Base-by-base conservation (phyloP, 768 basidiomycete genomes). In the Xerocomellus dryophilus region DNA sequence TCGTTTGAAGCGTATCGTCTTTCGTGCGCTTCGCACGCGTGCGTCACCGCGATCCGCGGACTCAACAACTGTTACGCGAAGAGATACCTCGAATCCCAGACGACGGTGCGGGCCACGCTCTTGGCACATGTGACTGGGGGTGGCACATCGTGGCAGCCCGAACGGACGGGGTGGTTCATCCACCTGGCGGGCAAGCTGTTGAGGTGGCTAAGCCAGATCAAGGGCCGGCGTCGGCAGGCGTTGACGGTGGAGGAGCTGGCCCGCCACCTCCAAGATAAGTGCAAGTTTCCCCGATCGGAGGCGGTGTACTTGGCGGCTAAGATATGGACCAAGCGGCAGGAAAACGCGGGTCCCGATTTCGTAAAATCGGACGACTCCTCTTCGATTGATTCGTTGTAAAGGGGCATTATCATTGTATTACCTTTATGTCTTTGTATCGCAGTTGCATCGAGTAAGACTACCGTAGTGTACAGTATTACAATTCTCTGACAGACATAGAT, bases 41-140 rank as follows among this genome's bases (percentile, higher is more conserved):
- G 78, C 50, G 54, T 78, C 56, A 76, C 74, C 3, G 71, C 74
- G 4, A 72, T 44, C 23, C 59, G 60, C 25, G 66, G 74, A 21
- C 57, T 60, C 47, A 52, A 65, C 0, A 40, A 64, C 29, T 61
- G 47, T 29, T 62, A 67, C 25, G 55, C 59, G 23, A 51, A 52
- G 7, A 71, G 64, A 44, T 76, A 76, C 50, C 52, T 61, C 11
- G 61, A 71, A 47, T 77, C 75, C 9, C 72, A 59, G 48, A 27
- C 14, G 49, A 61, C 51, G 20, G 29, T 72, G 14, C 64, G 65
- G 53, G 43, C 47, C 12, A 53, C 65, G 57, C 62, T 66, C 34
- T 47, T 63, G 23, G 50, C 38, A 23, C 60, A 61, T 48, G 60
- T 64, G 8, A 48, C 56, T 51, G 61, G 23, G 25, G 21, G 36